Evolutionary conservation across 1,284 basidiomycete genomes (phyloP), one percentile per base, ranked within the genome.

Genomic region (Cystodermella granulosa): DNA sequence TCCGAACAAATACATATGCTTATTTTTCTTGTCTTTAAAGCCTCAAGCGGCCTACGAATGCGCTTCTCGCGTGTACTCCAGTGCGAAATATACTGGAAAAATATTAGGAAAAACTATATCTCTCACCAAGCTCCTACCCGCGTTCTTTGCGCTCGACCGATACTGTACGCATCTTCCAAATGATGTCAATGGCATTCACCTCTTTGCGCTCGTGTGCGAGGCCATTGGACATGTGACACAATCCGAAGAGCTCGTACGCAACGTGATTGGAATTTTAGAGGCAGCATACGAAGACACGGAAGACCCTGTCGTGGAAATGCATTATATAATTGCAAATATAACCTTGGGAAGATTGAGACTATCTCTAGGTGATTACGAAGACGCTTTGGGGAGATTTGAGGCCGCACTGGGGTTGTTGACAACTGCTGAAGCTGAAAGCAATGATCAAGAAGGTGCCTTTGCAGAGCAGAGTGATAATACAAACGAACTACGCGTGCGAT

Each of bases 211-310:
- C 11, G 73, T 97, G 17, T 89, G 85, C 57, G 96, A 99, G 62
- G 76, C 83, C 41, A 70, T 98, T 3, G 87, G 86, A 4, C 83
- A 91, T 42, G 57, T 76, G 17, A 79, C 83, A 14, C 72, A 81
- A 23, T 88, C 84, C 1, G 68, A 73, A 16, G 67, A 74, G 35
- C 72, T 82, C 28, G 74, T 87, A 17, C 67, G 74, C n/a, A 77
- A 79, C 34, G 81, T 87, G 4, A 86, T 90, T 4, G 51, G 67
- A 1, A 72, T 94, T 13, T 72, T 98, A 18, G 96, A 98, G 65
- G 76, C 82, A 2, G 75, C 80, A 23, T 99, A 97, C 64, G 96
- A 98, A 63, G 81, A 84, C 43, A 80, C 79, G 2, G 96, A 99
- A 61, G 85, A 88, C 42, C 60, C 81, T 0, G 67, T 74, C 16